phyloP scores from a whole-genome alignment of 768 basidiomycete species.

The Russula sp. region DNA sequence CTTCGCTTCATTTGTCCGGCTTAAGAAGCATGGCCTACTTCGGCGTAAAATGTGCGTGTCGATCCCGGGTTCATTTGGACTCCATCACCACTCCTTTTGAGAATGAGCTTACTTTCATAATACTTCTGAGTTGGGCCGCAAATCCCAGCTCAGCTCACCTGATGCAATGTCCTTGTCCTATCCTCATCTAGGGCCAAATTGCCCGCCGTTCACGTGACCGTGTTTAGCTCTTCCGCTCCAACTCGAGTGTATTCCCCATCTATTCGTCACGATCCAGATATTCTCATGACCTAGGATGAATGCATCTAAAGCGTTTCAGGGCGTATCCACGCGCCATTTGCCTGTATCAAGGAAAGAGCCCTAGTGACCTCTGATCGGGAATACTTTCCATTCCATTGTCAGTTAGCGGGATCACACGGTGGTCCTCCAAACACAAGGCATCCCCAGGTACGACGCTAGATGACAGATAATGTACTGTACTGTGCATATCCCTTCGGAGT shows the following conservation, averaged over 20 bases:
- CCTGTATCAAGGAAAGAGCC: neutral
- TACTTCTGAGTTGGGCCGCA: neutral
- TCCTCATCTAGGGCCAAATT: neutral
- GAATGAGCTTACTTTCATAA: neutral
- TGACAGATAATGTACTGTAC: constrained; percentile 23
- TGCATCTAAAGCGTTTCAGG: neutral
- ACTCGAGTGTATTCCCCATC: neutral
- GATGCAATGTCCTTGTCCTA: neutral
- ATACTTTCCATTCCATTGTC: constrained; percentile 41
- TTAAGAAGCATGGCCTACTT: neutral
- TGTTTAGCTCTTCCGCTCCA: neutral
- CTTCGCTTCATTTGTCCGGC: constrained; percentile 5
- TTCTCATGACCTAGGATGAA: neutral
- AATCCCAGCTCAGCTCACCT: neutral
- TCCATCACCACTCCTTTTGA: neutral
- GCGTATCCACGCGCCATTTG: neutral
- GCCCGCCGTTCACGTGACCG: neutral
- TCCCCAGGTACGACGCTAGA: constrained; percentile 31
- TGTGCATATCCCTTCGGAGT: neutral
- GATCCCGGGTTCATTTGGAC: constrained; percentile 11
- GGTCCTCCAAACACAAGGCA: constrained; percentile 43
- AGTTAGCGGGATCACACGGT: constrained; percentile 50
- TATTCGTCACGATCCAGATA: neutral
- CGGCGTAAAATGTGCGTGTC: neutral
- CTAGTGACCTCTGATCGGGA: neutral